Percentiles rank a stretch among this genome's conserved stretches.
Evolutionary conservation across 352 stramenopile genomes (phyloP).

Genomic region (Phytophthora hybrid): DNA sequence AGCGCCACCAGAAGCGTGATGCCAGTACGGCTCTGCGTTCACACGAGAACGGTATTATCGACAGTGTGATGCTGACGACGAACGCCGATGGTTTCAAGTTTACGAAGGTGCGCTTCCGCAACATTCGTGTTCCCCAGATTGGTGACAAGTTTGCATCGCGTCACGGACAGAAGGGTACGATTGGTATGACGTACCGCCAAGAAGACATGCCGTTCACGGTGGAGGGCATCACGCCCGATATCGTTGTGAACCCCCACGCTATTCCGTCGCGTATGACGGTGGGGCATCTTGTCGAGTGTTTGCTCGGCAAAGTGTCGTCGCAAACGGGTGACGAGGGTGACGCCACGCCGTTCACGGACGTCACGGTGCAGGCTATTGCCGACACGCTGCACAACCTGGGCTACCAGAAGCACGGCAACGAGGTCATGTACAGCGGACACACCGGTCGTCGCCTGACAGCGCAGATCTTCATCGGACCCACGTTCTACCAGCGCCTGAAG

Average conservation of each 20-base stretch:
- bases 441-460: conserved; percentile 97
- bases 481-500: conserved; percentile 99
- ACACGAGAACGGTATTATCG: conserved; percentile 99
- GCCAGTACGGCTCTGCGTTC: conserved; percentile 97
- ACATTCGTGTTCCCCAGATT: conserved; percentile 99
- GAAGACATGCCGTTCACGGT: conserved; percentile 99
- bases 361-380: conserved; percentile 98
- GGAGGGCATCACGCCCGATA: conserved; percentile 99
- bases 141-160: conserved; percentile 98
- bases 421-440: conserved; percentile 99
- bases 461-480: conserved; percentile 99
- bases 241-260: conserved; percentile 99
- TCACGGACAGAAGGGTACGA: conserved; percentile 94
- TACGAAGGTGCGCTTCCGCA: conserved; percentile 98
- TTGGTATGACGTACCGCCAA: conserved; percentile 99
- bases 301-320: conserved; percentile 98
- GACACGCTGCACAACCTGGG: conserved; percentile 95
- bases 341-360: conserved; percentile 98
- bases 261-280: conserved; percentile 99
- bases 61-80: conserved; percentile 99
- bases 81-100: conserved; percentile 98
- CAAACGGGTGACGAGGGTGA: conserved; percentile 98
- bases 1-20: conserved; percentile 97
- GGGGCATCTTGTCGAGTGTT: conserved; percentile 99
- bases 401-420: conserved; percentile 99